A percentile compares a stretch with the other conserved stretches of the same genome.
Evolutionary conservation across 1,139 yeast species (phyloP).

Genomic region (Debaryomyces sp.): DNA sequence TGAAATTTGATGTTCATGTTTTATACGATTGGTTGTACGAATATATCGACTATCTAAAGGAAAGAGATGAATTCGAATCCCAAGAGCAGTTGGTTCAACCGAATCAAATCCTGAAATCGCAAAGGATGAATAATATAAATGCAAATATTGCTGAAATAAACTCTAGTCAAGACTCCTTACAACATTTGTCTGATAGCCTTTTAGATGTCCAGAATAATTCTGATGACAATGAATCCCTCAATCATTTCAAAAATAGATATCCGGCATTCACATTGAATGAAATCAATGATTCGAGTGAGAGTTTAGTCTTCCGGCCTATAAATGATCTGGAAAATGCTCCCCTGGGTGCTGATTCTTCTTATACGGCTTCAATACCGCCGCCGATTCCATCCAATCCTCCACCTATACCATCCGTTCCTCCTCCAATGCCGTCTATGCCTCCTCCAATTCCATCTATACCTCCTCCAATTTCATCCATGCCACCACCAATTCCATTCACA

Average conservation of each 20-base stretch:
- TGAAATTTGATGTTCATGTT: constrained; percentile 41
- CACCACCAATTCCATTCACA: constrained; percentile 7
- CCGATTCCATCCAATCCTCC: constrained; percentile 4
- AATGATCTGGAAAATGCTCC: not conserved
- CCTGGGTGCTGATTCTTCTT: not conserved
- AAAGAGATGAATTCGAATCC: constrained; percentile 26
- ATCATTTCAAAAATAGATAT: constrained; percentile 5
- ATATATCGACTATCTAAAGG: constrained; percentile 43
- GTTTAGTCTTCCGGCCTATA: constrained; percentile 1
- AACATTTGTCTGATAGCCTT: not conserved
- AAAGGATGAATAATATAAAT: not conserved
- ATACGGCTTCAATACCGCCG: not conserved
- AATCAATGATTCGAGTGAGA: not conserved
- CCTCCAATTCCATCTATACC: no score
- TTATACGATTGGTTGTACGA: constrained; percentile 44
- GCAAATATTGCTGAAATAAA: not conserved
- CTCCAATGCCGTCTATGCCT: constrained; percentile 7
- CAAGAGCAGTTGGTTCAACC: not conserved
- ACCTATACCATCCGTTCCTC: constrained; percentile 7
- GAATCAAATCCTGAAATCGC: constrained; percentile 5
- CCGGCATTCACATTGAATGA: constrained; percentile 1
- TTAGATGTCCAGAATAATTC: not conserved
- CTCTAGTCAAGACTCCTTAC: not conserved
- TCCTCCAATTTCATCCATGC: constrained; percentile 7
- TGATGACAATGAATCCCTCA: constrained; percentile 4